A percentile compares a stretch with the other conserved stretches of the same genome.
These are phyloP conservation scores for Vitellaria paradoxa DNA, from an alignment of 179 eudicot genomes.

Conservation along the genomic window DNA sequence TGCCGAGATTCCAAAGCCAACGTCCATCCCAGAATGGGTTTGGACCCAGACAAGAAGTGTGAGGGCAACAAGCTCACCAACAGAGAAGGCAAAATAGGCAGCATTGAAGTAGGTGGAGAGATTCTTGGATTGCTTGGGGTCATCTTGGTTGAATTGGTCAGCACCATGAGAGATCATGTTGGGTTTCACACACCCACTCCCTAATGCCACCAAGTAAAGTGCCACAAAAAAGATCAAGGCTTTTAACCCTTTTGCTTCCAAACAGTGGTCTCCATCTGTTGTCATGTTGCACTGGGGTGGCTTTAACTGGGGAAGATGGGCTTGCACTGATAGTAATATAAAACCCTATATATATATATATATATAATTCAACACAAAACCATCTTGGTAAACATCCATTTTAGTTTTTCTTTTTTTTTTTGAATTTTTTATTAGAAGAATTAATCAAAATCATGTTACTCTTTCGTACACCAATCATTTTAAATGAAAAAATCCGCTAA, in stretches of 20 bases:
- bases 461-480: too few relatives aligned
- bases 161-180: conserved; percentile 97
- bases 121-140: conserved; percentile 53
- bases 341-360: conserved; percentile 50
- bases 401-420: too few relatives aligned
- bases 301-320: conserved; percentile 83
- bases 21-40: conserved; percentile 93
- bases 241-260: conserved; percentile 65
- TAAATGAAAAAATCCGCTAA: too few relatives aligned
- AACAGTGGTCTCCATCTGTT: conserved; percentile 34
- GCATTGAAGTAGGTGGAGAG: conserved; percentile 89
- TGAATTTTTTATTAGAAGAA: too few relatives aligned
- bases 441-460: too few relatives aligned
- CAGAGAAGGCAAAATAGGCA: conserved; percentile 84
- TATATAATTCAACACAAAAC: conserved; percentile 8
- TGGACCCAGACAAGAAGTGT: conserved; percentile 89
- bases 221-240: conserved; percentile 72
- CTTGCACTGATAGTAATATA: conserved; percentile 81
- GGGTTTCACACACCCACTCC: conserved; percentile 95
- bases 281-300: conserved; percentile 78
- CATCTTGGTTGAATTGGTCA: conserved; percentile 60
- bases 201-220: conserved; percentile 81
- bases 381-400: not conserved
- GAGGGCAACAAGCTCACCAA: conserved; percentile 82
- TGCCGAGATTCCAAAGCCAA: conserved; percentile 90